Percentiles rank a stretch among this genome's conserved stretches.
These are phyloP conservation scores for Neofusicoccum sp. DNA, from an alignment of 2,329 filamentous ascomycete species.

Conservation along the genomic window DNA sequence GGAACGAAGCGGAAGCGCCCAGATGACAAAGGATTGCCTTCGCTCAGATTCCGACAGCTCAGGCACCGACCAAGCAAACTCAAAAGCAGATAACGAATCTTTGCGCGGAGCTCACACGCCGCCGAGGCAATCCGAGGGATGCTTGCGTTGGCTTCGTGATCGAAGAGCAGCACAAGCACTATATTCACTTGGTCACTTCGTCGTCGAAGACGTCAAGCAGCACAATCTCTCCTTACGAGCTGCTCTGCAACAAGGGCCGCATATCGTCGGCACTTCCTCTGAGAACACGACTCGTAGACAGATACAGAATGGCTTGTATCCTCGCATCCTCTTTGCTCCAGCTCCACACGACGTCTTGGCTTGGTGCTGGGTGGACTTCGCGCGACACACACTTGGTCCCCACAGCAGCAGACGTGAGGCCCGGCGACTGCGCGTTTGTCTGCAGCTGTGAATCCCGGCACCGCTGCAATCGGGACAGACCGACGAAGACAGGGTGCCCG, in stretches of 20 bases:
- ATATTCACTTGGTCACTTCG: neutral
- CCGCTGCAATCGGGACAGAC: neutral
- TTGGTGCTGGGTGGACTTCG: neutral
- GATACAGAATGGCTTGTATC: neutral
- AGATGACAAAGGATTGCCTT: neutral
- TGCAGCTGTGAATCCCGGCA: neutral
- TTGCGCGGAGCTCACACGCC: neutral
- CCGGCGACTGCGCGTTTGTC: constrained; percentile 3
- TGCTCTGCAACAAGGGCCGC: neutral
- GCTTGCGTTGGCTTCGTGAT: neutral
- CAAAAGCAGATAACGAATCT: neutral
- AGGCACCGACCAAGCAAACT: neutral
- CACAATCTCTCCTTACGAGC: constrained; percentile 12
- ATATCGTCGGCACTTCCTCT: neutral
- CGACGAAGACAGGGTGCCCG: neutral
- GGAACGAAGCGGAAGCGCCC: neutral
- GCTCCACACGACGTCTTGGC: neutral
- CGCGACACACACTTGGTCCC: neutral
- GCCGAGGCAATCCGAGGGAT: neutral
- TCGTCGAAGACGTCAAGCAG: neutral
- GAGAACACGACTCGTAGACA: constrained; percentile 4
- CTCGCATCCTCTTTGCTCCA: neutral
- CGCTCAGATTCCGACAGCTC: neutral
- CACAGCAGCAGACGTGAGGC: neutral
- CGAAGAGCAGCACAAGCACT: neutral